Percentiles rank a stretch among this genome's conserved stretches.
Evolutionary conservation across 345 rosid genomes (phyloP).

Genomic region (Gossypium raimondii): DNA sequence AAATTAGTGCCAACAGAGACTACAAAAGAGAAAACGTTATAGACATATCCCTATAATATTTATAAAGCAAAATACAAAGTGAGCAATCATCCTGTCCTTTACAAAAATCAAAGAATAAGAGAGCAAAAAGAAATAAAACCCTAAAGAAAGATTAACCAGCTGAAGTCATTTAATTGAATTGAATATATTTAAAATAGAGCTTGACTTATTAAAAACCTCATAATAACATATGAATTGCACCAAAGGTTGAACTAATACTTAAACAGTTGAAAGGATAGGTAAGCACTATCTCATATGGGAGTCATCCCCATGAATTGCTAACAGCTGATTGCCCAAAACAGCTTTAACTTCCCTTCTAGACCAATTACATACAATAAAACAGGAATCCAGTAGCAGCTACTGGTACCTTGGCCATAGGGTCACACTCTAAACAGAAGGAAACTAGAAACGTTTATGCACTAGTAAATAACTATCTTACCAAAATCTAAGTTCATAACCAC

Average conservation of each 20-base stretch:
- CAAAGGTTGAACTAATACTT: neutral
- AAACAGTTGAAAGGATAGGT: neutral
- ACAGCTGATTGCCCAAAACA: neutral
- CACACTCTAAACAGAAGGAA: neutral
- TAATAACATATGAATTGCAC: neutral
- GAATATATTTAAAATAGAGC: neutral
- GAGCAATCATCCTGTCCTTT: neutral
- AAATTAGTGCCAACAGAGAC: neutral
- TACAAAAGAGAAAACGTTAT: neutral
- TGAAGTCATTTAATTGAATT: neutral
- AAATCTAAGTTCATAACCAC: neutral
- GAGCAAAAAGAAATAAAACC: neutral
- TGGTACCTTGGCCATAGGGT: neutral
- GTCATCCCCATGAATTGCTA: neutral
- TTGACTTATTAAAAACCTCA: neutral
- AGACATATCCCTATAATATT: neutral
- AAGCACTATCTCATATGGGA: neutral
- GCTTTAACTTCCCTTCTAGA: neutral
- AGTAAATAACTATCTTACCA: conserved; percentile 3
- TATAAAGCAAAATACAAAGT: neutral
- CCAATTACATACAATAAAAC: neutral
- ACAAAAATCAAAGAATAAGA: neutral
- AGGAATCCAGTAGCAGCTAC: neutral
- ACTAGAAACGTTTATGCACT: neutral
- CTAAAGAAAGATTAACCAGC: neutral